Percentiles rank a stretch among this genome's conserved stretches.
Conservation (phyloP, 2,329 filamentous ascomycete genomes). For the Alternaria ventricosa region DNA sequence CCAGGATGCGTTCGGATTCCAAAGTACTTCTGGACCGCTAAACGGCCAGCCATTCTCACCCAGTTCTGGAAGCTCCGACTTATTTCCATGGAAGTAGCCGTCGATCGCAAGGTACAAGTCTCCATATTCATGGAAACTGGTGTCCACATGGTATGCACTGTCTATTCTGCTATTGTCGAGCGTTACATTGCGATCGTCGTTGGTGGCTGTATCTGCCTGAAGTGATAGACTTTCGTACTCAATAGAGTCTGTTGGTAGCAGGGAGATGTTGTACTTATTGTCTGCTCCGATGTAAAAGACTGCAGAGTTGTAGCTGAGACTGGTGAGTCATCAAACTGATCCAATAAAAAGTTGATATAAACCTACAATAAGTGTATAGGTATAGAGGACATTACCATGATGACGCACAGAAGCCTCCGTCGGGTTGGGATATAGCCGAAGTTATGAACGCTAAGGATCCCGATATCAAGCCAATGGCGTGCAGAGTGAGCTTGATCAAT, state of each 20-base stretch:
- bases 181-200: not conserved
- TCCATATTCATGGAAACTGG: not conserved
- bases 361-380: constrained; percentile 50
- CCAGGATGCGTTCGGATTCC: not conserved
- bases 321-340: constrained; percentile 3
- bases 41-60: not conserved
- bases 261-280: accelerated
- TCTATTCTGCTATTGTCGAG: not conserved
- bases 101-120: not conserved
- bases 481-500: constrained; percentile 29
- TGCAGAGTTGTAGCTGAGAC: not conserved
- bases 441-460: constrained; percentile 53
- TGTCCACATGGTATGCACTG: not conserved
- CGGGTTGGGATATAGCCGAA: constrained; percentile 17
- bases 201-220: not conserved
- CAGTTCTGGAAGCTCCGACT: not conserved
- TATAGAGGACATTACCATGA: constrained; percentile 37
- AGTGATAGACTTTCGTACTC: not conserved
- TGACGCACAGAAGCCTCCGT: constrained; percentile 9
- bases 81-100: not conserved
- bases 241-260: not conserved
- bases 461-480: constrained; percentile 50
- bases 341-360: constrained; percentile 18
- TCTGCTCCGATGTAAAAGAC: not conserved
- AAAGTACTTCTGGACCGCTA: not conserved